Evolutionary conservation across 1,139 yeast species (phyloP), one percentile per base, ranked within the genome.

Genomic region (Pichia sp.): DNA sequence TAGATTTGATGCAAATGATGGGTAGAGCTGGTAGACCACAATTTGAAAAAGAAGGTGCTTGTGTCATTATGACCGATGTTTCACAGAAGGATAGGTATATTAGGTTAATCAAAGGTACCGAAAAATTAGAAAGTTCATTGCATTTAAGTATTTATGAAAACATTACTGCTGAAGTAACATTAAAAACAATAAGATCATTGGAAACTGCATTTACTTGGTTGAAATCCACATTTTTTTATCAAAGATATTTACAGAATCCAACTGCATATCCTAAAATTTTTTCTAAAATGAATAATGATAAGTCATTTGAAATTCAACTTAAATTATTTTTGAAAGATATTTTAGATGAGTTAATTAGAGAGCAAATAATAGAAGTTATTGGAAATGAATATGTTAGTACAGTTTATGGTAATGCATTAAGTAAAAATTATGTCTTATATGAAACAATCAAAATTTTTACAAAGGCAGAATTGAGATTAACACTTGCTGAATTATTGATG

Each of bases 1-100:
- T 5, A 0, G 99, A 87, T 68, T 86, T 87, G 47, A 70, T 87
- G 56, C 96, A 87, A 67, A 87, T 87, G 95, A 84, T 86, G 90
- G 95, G 95, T 27, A 73, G 95, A 64, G 98, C 98, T 0, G 84
- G 85, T 2, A 69, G 79, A 52, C 84, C 84, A 0, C 80, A 78
- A 47, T 79, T 73, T 62, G 84, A 79, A 57, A 71, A 67, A 3
- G 73, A 73, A 42, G 85, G 79, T 78, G 7, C 73, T 79, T 30
- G 70, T 80, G 72, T 80, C 2, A 74, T 81, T 16, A 70, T 80
- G 72, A 81, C 87, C 0, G 72, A 72, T 9, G 55, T 60, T 2
- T 63, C 64, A 1, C 69, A 70, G 49, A 70, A 68, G 44, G 54
- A 52, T 2, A 67, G 64, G 28, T 77, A 79, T 64, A 73, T 74